Percentiles rank a stretch among this genome's conserved stretches.
These are phyloP conservation scores for Saturnispora galanensis DNA, from an alignment of 805 yeast genomes.

Conservation along the genomic window DNA sequence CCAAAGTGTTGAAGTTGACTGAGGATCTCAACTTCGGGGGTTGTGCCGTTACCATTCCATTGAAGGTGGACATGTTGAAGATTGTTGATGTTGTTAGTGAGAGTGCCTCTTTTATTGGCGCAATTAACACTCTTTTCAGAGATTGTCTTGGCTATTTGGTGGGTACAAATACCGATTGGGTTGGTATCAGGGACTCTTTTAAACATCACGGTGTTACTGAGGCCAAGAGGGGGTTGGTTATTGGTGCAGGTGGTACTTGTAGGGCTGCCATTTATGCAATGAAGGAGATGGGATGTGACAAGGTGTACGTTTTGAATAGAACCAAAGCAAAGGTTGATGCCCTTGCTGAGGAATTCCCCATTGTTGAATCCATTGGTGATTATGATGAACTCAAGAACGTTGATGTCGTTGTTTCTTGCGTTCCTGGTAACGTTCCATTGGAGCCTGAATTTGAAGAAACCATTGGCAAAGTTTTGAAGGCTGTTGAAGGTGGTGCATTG, in stretches of 20 bases:
- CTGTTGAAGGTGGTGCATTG: constrained; percentile 37
- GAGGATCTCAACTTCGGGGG: constrained; percentile 65
- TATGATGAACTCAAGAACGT: constrained; percentile 15
- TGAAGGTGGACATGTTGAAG: constrained; percentile 71
- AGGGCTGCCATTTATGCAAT: constrained; percentile 91
- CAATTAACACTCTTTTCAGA: constrained; percentile 80
- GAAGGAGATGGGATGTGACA: constrained; percentile 62
- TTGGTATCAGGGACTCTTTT: constrained; percentile 71
- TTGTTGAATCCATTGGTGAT: constrained; percentile 22
- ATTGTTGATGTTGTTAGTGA: constrained; percentile 55
- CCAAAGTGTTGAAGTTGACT: constrained; percentile 44
- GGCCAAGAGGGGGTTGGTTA: constrained; percentile 47
- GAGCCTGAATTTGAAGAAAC: constrained; percentile 40
- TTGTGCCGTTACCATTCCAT: constrained; percentile 90
- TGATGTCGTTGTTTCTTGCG: constrained; percentile 30
- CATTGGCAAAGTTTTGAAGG: constrained; percentile 38
- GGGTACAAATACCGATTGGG: constrained; percentile 96
- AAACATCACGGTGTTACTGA: constrained; percentile 51
- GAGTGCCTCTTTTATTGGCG: constrained; percentile 82
- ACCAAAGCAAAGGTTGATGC: constrained; percentile 55
- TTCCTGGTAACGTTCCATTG: constrained; percentile 73
- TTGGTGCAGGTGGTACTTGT: constrained; percentile 98
- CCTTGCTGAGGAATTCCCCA: constrained; percentile 50
- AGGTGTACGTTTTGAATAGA: constrained; percentile 74
- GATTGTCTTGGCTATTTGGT: constrained; percentile 37